phyloP scores from a whole-genome alignment of 106 monocot species.

The Dactylorhiza incarnata region DNA sequence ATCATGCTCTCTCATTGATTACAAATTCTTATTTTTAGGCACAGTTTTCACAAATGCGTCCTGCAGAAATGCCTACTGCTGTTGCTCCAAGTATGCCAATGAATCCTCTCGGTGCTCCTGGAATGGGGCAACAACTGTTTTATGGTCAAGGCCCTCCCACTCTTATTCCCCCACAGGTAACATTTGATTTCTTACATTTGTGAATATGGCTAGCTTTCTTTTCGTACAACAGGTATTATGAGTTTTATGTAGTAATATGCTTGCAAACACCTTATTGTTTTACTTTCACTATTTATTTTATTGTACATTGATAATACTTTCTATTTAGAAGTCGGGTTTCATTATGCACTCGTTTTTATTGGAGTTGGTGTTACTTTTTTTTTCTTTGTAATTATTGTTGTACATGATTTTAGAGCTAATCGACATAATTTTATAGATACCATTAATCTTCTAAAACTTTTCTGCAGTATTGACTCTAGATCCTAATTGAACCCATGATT shows the following conservation, averaged over 20 bases:
- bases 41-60: slow-evolving; percentile 80
- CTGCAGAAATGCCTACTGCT: slow-evolving; percentile 46
- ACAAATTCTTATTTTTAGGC: slow-evolving; percentile 31
- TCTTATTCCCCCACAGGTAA: slow-evolving; percentile 76
- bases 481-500: no score
- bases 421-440: no score
- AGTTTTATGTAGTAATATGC: background rate
- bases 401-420: background rate
- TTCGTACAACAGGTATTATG: background rate
- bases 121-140: slow-evolving; percentile 70
- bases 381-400: background rate
- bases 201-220: background rate
- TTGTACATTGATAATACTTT: background rate
- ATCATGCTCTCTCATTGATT: background rate
- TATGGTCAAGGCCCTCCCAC: slow-evolving; percentile 84
- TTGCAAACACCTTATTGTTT: background rate
- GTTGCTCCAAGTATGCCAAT: slow-evolving; percentile 73
- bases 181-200: background rate
- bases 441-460: no score
- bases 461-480: no score
- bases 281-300: background rate
- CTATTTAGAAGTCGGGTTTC: background rate
- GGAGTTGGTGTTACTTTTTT: background rate
- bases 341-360: background rate
- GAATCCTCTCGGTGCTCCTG: slow-evolving; percentile 77